phyloP scores from a whole-genome alignment of 805 yeast species.

The Hagleromyces aurorensis region DNA sequence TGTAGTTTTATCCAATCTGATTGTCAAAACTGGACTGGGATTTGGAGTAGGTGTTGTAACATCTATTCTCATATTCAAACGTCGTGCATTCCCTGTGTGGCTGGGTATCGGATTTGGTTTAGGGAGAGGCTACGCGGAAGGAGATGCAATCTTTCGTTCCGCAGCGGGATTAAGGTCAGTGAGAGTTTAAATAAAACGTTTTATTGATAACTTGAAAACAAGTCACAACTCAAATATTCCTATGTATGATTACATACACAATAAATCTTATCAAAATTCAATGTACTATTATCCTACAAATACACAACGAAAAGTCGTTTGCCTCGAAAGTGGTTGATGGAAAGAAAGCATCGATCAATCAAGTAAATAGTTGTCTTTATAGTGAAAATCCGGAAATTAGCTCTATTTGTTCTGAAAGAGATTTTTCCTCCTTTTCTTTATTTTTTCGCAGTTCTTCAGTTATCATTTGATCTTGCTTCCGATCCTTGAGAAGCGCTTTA shows the following conservation, averaged over 20 bases:
- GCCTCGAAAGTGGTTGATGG: too few relatives aligned
- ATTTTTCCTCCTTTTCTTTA: conserved; percentile 24
- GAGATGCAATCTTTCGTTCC: conserved; percentile 91
- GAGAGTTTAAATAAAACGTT: conserved; percentile 45
- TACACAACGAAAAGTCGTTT: too few relatives aligned
- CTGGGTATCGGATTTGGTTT: conserved; percentile 94
- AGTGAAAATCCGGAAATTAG: conserved; percentile 29
- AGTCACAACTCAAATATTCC: too few relatives aligned
- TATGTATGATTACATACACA: background rate
- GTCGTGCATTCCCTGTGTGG: conserved; percentile 98
- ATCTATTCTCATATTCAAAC: conserved; percentile 80
- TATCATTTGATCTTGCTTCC: too few relatives aligned
- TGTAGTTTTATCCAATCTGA: conserved; percentile 85
- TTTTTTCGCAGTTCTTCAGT: conserved; percentile 22
- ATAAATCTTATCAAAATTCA: conserved; percentile 1
- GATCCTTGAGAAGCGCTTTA: too few relatives aligned
- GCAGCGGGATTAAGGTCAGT: conserved; percentile 69
- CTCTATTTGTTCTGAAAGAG: conserved; percentile 28
- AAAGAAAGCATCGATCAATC: too few relatives aligned
- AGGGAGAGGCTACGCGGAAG: conserved; percentile 97
- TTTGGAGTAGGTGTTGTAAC: conserved; percentile 94
- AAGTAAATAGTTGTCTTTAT: conserved; percentile 7
- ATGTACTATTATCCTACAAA: too few relatives aligned
- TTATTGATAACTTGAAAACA: too few relatives aligned
- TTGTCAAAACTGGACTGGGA: conserved; percentile 93